Conservation (phyloP, 2,329 filamentous ascomycete genomes). For the Chrysoporthe cubensis region DNA sequence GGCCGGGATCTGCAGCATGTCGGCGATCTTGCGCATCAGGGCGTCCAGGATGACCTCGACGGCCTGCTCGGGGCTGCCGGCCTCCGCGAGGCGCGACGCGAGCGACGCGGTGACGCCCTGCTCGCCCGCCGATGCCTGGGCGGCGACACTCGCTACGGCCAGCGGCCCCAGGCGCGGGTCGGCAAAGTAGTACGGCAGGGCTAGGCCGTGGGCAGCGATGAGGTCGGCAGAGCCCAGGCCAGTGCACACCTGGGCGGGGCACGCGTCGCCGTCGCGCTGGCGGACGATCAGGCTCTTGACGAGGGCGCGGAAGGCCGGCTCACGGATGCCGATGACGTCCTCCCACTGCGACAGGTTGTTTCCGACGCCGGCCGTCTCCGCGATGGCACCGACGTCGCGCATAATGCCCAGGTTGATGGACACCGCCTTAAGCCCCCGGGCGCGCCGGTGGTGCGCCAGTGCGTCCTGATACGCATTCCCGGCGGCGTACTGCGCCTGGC, state of each 20-base stretch:
- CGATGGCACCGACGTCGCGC: no score
- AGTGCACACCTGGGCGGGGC: no score
- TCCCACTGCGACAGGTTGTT: no score
- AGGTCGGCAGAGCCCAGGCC: no score
- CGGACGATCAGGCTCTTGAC: no score
- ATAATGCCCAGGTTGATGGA: constrained; percentile 30
- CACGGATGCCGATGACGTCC: no score
- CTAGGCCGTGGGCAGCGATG: no score
- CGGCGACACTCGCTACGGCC: background rate
- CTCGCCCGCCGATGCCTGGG: constrained; percentile 23
- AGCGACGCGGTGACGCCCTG: background rate
- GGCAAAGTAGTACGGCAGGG: no score
- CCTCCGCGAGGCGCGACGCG: background rate
- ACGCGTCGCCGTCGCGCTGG: no score
- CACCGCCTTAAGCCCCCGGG: constrained; percentile 30
- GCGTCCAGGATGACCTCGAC: constrained; percentile 24
- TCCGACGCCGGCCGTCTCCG: no score
- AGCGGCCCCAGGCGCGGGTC: constrained; percentile 22
- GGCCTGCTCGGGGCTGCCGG: constrained; percentile 23
- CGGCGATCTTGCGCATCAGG: constrained; percentile 32
- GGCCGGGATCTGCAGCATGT: constrained; percentile 33
- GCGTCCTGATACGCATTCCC: constrained; percentile 42
- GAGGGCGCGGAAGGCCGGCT: no score
- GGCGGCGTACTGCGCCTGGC: constrained; percentile 30
- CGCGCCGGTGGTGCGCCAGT: constrained; percentile 29